Evolutionary conservation across 306 rosid species (phyloP).

Genomic region (Lablab purpureus): DNA sequence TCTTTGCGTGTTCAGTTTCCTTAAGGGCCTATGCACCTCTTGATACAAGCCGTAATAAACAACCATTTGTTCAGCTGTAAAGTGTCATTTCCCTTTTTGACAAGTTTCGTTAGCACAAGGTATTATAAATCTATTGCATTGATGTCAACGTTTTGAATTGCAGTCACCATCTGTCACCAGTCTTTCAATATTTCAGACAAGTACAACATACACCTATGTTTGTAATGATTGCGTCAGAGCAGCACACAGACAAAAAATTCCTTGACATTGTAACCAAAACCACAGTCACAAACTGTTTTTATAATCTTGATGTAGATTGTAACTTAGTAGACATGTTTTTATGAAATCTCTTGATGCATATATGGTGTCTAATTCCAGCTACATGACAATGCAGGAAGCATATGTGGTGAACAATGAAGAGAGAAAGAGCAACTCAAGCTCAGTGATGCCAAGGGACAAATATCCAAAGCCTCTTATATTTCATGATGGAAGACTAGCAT

Average conservation of each 20-base stretch:
- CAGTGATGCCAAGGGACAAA: constrained; percentile 60
- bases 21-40: neutral
- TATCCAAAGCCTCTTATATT: constrained; percentile 85
- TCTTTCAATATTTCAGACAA: neutral
- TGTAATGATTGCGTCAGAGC: too few species aligned
- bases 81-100: neutral
- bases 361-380: constrained; percentile 18
- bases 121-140: neutral
- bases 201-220: too few species aligned
- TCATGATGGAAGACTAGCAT: constrained; percentile 93
- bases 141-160: neutral
- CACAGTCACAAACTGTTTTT: neutral
- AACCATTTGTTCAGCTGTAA: neutral
- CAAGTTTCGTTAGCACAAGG: constrained; percentile 1
- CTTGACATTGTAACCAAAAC: too few species aligned
- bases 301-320: neutral
- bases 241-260: too few species aligned
- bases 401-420: constrained; percentile 72
- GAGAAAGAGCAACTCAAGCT: constrained; percentile 27
- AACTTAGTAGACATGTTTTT: neutral
- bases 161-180: neutral
- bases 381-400: constrained; percentile 67
- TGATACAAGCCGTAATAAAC: neutral
- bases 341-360: neutral
- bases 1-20: neutral